phyloP scores from a whole-genome alignment of 1,284 basidiomycete genomes.

The Taiwanofungus camphoratus region DNA sequence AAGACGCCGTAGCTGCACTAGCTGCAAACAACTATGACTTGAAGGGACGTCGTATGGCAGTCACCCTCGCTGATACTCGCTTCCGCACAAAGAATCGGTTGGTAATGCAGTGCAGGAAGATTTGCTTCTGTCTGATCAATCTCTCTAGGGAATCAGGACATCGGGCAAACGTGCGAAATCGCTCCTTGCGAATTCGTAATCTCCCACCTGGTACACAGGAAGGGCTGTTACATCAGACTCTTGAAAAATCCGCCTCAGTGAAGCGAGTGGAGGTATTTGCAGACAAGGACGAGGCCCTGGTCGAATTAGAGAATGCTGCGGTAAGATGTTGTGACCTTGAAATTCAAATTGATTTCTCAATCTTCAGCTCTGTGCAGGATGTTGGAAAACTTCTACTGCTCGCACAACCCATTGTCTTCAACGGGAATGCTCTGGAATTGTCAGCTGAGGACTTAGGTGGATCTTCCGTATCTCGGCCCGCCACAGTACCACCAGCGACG shows the following conservation, averaged over 20 bases:
- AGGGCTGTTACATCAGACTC: conserved; percentile 79
- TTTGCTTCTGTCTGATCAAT: background rate
- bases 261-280: conserved; percentile 73
- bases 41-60: conserved; percentile 79
- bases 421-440: conserved; percentile 50
- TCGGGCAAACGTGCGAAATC: conserved; percentile 57
- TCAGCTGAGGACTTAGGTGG: conserved; percentile 42
- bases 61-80: conserved; percentile 77
- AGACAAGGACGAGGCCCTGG: conserved; percentile 63
- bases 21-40: conserved; percentile 80
- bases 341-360: conserved; percentile 1
- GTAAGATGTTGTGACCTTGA: conserved; percentile 33
- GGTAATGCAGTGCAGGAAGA: conserved; percentile 10
- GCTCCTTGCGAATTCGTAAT: conserved; percentile 69
- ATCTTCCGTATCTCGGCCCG: conserved; percentile 24
- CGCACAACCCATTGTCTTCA: conserved; percentile 63
- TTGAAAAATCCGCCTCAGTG: conserved; percentile 75
- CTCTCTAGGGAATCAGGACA: conserved; percentile 29
- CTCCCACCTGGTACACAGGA: conserved; percentile 77
- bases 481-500: conserved; percentile 34
- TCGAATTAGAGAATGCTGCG: conserved; percentile 69
- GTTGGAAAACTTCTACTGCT: conserved; percentile 71
- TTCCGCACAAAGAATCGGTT: conserved; percentile 52
- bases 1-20: conserved; percentile 67
- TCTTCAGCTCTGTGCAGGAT: conserved; percentile 44